Evolutionary conservation across 345 rosid genomes (phyloP).

Genomic region (Hypericum androsaemum): DNA sequence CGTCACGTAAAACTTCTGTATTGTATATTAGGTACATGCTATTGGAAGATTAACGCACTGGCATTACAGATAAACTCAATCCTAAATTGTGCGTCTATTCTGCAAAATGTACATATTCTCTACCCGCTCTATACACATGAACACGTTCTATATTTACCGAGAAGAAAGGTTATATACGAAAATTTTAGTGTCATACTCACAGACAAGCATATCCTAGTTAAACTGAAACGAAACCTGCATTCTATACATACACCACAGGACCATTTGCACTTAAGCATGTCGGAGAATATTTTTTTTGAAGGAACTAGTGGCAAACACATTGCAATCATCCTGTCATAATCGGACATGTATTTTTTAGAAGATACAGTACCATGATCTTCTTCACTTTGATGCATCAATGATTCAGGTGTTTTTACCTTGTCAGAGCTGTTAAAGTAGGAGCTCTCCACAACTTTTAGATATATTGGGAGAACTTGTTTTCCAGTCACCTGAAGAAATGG

Average conservation of each 20-base stretch:
- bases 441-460: slow-evolving; percentile 85
- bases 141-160: too few relatives aligned
- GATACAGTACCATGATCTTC: neutral
- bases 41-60: too few relatives aligned
- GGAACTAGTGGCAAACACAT: slow-evolving; percentile 24
- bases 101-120: too few relatives aligned
- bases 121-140: too few relatives aligned
- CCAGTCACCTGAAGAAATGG: slow-evolving; percentile 50
- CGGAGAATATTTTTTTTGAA: slow-evolving; percentile 15
- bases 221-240: too few relatives aligned
- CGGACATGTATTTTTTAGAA: slow-evolving; percentile 6
- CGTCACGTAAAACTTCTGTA: too few relatives aligned
- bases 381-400: slow-evolving; percentile 6
- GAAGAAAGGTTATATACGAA: too few relatives aligned
- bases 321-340: slow-evolving; percentile 8
- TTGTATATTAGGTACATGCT: too few relatives aligned
- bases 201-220: slow-evolving; percentile 3
- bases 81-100: too few relatives aligned
- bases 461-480: slow-evolving; percentile 79
- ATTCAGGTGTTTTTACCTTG: slow-evolving; percentile 43
- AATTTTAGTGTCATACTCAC: too few relatives aligned
- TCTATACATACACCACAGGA: slow-evolving; percentile 6
- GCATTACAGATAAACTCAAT: too few relatives aligned
- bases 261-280: slow-evolving; percentile 36
- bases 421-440: slow-evolving; percentile 93